phyloP scores from a whole-genome alignment of 1,284 basidiomycete species.

The Anthracocystis walkeri region DNA sequence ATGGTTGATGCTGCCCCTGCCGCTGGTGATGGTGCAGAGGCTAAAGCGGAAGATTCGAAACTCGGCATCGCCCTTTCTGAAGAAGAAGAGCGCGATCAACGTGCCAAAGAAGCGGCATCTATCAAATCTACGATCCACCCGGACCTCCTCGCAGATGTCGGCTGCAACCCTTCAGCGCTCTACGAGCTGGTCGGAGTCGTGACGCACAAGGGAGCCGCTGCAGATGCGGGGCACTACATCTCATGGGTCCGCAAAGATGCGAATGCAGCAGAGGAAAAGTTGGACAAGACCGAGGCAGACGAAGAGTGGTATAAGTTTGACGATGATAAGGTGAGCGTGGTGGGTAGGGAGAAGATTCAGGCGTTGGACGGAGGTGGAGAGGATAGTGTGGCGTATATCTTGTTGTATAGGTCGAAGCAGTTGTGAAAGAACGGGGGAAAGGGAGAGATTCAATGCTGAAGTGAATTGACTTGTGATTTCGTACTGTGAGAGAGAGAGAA shows the following conservation, averaged over 20 bases:
- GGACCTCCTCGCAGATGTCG: slow-evolving; percentile 78
- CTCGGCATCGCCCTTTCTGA: slow-evolving; percentile 73
- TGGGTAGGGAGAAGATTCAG: slow-evolving; percentile 62
- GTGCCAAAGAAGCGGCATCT: slow-evolving; percentile 51
- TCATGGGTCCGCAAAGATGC: slow-evolving; percentile 76
- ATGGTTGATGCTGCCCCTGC: slow-evolving; percentile 73
- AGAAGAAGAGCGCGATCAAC: slow-evolving; percentile 75
- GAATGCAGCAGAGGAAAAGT: slow-evolving; percentile 19
- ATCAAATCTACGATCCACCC: slow-evolving; percentile 74
- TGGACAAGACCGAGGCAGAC: slow-evolving; percentile 42
- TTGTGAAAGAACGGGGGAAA: not conserved
- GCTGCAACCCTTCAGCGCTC: slow-evolving; percentile 79
- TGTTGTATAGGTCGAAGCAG: slow-evolving; percentile 61
- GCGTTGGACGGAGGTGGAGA: slow-evolving; percentile 66
- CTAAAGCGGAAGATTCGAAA: slow-evolving; percentile 10
- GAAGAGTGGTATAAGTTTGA: slow-evolving; percentile 69
- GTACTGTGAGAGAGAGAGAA: too few species aligned
- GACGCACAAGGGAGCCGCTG: slow-evolving; percentile 94
- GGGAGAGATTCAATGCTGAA: too few species aligned
- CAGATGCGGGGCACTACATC: slow-evolving; percentile 94
- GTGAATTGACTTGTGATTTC: too few species aligned
- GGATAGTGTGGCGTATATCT: slow-evolving; percentile 66
- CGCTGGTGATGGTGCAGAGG: slow-evolving; percentile 2
- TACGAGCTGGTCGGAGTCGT: slow-evolving; percentile 93
- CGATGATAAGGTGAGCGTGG: slow-evolving; percentile 65